These are phyloP conservation scores for Colletotrichum magnum DNA, from an alignment of 2,329 filamentous ascomycete genomes.

Conservation along the genomic window DNA sequence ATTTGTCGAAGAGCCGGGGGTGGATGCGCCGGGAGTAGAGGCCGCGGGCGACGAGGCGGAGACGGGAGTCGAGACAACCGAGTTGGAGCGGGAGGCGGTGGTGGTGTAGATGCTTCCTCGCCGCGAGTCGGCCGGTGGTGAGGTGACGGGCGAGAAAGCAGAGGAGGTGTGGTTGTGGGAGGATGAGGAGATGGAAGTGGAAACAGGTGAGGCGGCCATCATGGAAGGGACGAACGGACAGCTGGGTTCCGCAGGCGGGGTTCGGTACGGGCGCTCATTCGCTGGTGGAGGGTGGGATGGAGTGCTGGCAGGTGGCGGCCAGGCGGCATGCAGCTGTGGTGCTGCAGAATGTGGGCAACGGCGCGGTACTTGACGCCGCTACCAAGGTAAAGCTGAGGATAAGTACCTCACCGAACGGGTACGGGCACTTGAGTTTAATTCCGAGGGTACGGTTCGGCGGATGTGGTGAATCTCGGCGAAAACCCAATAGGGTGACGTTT, in stretches of 20 bases:
- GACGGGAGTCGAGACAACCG: constrained; percentile 34
- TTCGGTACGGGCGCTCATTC: constrained; percentile 33
- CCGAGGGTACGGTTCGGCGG: constrained; percentile 37
- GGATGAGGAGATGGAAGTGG: constrained; percentile 30
- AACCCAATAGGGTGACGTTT: neutral
- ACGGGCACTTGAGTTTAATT: constrained; percentile 21
- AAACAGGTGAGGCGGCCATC: constrained; percentile 39
- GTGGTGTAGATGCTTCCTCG: constrained; percentile 19
- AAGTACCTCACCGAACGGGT: no score
- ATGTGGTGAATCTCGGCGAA: constrained; percentile 33
- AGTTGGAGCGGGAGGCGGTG: constrained; percentile 32
- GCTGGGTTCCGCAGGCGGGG: constrained; percentile 35
- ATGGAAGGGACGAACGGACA: constrained; percentile 37
- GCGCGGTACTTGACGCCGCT: neutral
- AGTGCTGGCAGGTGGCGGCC: constrained; percentile 7
- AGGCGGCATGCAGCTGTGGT: neutral
- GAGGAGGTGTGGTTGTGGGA: constrained; percentile 25
- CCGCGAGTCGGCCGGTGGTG: constrained; percentile 30
- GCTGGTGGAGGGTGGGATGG: constrained; percentile 14
- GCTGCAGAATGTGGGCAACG: constrained; percentile 25
- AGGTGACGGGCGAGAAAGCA: constrained; percentile 29
- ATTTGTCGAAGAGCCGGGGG: constrained; percentile 37
- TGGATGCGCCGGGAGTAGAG: constrained; percentile 30
- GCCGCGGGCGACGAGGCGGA: constrained; percentile 31
- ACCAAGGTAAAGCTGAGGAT: no score